Evolutionary conservation across 1,284 basidiomycete genomes (phyloP), one percentile per base, ranked within the genome.

Genomic region (Cryptococcus amylolentus): DNA sequence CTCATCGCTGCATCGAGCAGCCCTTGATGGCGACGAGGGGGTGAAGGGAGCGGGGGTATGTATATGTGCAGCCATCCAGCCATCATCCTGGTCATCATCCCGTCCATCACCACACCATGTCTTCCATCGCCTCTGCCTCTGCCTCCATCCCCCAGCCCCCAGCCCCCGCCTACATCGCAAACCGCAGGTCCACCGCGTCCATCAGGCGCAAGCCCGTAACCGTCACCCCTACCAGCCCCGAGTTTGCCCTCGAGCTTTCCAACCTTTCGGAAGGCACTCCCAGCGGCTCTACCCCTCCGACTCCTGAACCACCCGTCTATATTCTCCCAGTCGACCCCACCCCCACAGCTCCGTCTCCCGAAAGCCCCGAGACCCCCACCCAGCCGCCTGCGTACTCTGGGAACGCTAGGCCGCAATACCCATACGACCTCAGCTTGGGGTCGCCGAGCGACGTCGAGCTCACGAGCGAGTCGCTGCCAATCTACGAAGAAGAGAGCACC

Each of bases 161-260:
- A 2, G 37, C 51, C n/a, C 42, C 42, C 2, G 28, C 42, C 28
- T 42, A 35, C 16, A n/a, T n/a, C 27, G 54, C 41, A 2, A 57
- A 56, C 28, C 50, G 62, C 16, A 62, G 62, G 46, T 66, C 64
- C 9, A 61, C 41, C 20, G 54, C 54, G 9, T 62, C 61, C 12
- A 60, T 66, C 51, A 62, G 54, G 8, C 58, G 66, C 35, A 68
- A 68, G 51, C 64, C 66, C n/a, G 66, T 66, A 12, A 61, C 64
- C 6, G 40, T 50, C 51, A 51, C 54, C 18, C 31, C 31, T 6
- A 35, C 31, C 31, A 46, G 48, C 20, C 20, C 51, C 37, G 42
- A 51, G 38, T 14, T 55, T 53, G 26, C 49, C 20, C 42, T 52
- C 41, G 57, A 58, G 40, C 44, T 49, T 16, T 13, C 44, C 27